A percentile compares a stretch with the other conserved stretches of the same genome.
phyloP scores from a whole-genome alignment of 2,329 filamentous ascomycete species.

The Chrysoporthe deuterocubensis region DNA sequence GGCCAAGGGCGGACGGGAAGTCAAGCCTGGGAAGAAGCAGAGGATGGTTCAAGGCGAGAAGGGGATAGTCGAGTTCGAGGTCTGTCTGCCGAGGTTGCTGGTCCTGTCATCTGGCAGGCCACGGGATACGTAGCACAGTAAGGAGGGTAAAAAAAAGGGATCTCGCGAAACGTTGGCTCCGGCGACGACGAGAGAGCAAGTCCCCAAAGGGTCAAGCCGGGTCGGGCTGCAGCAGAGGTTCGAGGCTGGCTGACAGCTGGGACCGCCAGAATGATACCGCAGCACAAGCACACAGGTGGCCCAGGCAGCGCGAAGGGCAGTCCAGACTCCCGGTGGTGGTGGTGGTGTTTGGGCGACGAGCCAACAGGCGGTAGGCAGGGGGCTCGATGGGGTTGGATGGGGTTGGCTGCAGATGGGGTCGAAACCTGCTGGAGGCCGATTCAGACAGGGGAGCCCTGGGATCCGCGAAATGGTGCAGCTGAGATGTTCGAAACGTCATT shows the following conservation, averaged over 20 bases:
- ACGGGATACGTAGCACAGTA: not conserved
- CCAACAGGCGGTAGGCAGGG: not conserved
- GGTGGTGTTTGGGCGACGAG: not conserved
- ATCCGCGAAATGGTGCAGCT: conserved; percentile 13
- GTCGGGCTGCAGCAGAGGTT: not conserved
- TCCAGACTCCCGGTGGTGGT: not conserved
- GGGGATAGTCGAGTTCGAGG: conserved; percentile 35
- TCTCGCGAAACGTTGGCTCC: not conserved
- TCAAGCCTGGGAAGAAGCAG: not conserved
- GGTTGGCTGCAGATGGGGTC: not conserved
- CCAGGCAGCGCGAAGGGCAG: not conserved
- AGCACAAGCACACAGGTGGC: not conserved
- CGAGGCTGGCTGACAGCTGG: not conserved
- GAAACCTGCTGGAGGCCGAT: conserved; percentile 7
- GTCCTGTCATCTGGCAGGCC: conserved; percentile 18
- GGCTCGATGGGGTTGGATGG: not conserved
- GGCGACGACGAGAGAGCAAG: not conserved
- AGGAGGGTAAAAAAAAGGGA: conserved; percentile 5
- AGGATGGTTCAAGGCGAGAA: conserved; percentile 34
- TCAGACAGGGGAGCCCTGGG: conserved; percentile 13
- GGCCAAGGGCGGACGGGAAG: not conserved
- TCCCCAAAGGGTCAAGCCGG: not conserved
- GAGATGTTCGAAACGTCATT: conserved; percentile 5
- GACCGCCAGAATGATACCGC: not conserved
- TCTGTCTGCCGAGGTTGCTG: conserved; percentile 31